Evolutionary conservation across 2,329 filamentous ascomycete genomes (phyloP), one percentile per base, ranked within the genome.

Genomic region (Trichophyton simii): DNA sequence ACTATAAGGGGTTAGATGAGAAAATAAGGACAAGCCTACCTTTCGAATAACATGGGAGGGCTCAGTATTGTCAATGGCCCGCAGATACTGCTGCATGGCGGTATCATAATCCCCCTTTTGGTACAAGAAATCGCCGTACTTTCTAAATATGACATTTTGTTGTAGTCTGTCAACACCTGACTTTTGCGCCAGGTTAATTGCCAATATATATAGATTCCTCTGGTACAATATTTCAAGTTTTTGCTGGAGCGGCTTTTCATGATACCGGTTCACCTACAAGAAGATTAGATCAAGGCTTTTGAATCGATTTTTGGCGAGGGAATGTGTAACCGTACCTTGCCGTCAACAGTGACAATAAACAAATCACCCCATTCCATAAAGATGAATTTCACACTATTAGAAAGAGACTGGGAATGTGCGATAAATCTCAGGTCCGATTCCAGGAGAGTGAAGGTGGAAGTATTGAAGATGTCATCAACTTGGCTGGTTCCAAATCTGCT

Each of bases 61-160:
- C 69, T 97, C 92, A 0, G 92, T 97, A 63, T 89, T 94, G 70
- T 96, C 91, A 63, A 99, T 96, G 0, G 95, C 92, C 67, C 90
- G 88, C 64, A 99, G 85, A 71, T 99, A 99, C 72, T 97, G 94
- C 68, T 95, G 87, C 95, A 99, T 99, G n/a, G 95, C 91, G 5
- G 89, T 94, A 70, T 99, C 94, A 70, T 92, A 99, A 70, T 96
- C 91, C 3, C 88, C 90, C 69, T 95, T 96, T 66, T 95, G 89
- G 69, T 99, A 97, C 2, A 97, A 76, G 69, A 92, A 89, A 71
- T 99, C 94, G 11, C 92, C 94, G 72, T 96, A 97, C 71, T 87
- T 91, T 62, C 92, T 86, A 70, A 92, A 95, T 62, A 99, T 99
- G 62, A 88, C 79, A 68, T 95, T 96, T 68, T 95, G 89, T 72